phyloP scores from a whole-genome alignment of 2,329 filamentous ascomycete species.

The Fusarium mangiferae region DNA sequence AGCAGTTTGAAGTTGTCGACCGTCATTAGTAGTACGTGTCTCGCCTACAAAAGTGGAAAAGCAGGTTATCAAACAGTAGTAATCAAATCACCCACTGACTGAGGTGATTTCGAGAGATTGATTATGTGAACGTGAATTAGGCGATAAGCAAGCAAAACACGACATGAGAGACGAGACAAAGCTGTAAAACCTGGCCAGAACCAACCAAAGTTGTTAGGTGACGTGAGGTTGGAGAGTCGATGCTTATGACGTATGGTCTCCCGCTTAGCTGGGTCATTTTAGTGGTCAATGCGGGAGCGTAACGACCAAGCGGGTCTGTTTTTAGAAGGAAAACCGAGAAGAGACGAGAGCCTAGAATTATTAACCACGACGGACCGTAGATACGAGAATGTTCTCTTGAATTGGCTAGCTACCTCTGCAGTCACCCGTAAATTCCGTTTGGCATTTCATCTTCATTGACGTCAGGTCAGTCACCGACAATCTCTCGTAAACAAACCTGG shows the following conservation, averaged over 20 bases:
- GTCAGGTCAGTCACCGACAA: slow-evolving; percentile 20
- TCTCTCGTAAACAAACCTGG: not conserved
- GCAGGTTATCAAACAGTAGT: slow-evolving; percentile 9
- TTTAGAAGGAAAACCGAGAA: not conserved
- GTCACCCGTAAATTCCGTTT: slow-evolving; percentile 27
- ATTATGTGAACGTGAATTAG: slow-evolving; percentile 17
- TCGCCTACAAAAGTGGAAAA: not conserved
- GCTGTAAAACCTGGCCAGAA: slow-evolving; percentile 18
- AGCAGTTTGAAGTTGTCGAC: slow-evolving; percentile 6
- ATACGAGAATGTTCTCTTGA: slow-evolving; percentile 22
- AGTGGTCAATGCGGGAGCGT: slow-evolving; percentile 14
- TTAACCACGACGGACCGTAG: not conserved
- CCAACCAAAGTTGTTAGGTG: slow-evolving; percentile 20
- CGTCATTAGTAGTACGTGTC: slow-evolving; percentile 21
- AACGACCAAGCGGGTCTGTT: not conserved
- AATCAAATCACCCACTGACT: not conserved
- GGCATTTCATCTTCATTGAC: slow-evolving; percentile 31
- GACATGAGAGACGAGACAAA: not conserved
- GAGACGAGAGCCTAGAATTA: not conserved
- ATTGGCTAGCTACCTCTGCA: not conserved
- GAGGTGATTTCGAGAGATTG: not conserved
- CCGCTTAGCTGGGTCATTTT: not conserved
- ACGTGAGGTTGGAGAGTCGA: slow-evolving; percentile 1
- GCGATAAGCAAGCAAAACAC: slow-evolving; percentile 16
- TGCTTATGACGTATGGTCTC: slow-evolving; percentile 26